Percentiles rank a stretch among this genome's conserved stretches.
Evolutionary conservation across 2,329 filamentous ascomycete species (phyloP).

Genomic region (Fusarium vanettenii): DNA sequence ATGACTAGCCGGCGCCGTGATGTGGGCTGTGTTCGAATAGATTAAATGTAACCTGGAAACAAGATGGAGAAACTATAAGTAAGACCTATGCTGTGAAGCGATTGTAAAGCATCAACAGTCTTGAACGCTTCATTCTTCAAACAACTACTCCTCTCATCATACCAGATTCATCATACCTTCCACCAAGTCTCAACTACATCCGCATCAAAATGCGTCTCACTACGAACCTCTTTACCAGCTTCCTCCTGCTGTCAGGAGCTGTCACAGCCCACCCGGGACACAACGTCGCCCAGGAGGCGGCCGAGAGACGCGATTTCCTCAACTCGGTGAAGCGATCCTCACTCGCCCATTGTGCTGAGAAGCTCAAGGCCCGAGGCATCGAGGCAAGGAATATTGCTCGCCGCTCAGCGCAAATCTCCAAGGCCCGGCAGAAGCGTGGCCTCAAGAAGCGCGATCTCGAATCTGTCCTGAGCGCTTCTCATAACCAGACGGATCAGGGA

Average conservation of each 20-base stretch:
- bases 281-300: conserved; percentile 59
- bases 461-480: conserved; percentile 47
- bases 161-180: not conserved
- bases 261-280: conserved; percentile 60
- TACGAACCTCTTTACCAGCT: conserved; percentile 25
- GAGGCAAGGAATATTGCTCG: conserved; percentile 57
- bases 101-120: not conserved
- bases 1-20: not conserved
- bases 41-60: not conserved
- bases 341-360: conserved; percentile 58
- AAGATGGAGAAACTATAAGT: not conserved
- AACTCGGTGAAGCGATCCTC: conserved; percentile 52
- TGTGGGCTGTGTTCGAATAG: not conserved
- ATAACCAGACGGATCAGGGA: conserved; percentile 51
- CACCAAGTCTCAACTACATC: not conserved
- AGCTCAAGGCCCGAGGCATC: conserved; percentile 60
- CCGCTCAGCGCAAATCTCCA: conserved; percentile 54
- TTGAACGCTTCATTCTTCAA: not conserved
- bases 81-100: not conserved
- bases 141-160: not conserved
- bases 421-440: conserved; percentile 54
- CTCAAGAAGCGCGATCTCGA: conserved; percentile 49
- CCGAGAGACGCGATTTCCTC: conserved; percentile 60
- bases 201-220: not conserved
- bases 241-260: conserved; percentile 24